These are phyloP conservation scores for Pleurotus giganteus DNA, from an alignment of 768 basidiomycete species.

Conservation along the genomic window DNA sequence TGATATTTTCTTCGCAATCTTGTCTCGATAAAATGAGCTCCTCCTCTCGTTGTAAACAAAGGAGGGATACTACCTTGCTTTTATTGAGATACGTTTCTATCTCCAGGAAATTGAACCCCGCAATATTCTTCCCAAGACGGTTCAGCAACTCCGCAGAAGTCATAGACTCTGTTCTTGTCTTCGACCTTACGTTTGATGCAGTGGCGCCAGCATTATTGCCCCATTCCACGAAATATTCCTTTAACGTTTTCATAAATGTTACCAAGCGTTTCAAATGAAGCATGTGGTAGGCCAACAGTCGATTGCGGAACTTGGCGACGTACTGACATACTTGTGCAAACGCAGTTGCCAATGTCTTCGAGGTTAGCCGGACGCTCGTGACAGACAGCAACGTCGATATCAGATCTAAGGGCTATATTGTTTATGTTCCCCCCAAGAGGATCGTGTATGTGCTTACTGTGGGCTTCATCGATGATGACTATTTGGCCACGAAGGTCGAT, in stretches of 20 bases:
- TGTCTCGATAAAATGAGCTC: background rate
- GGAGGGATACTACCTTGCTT: constrained; percentile 73
- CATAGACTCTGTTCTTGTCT: constrained; percentile 55
- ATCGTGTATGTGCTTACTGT: constrained; percentile 59
- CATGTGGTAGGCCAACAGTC: constrained; percentile 69
- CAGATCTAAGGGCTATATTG: constrained; percentile 51
- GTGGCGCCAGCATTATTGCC: constrained; percentile 33
- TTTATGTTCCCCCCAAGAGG: background rate
- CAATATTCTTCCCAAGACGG: constrained; percentile 62
- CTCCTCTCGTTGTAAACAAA: background rate
- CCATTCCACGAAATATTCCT: constrained; percentile 59
- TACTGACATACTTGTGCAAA: constrained; percentile 77
- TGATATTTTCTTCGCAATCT: constrained; percentile 81
- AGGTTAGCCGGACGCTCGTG: constrained; percentile 68
- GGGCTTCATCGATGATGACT: constrained; percentile 93
- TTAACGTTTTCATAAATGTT: constrained; percentile 67
- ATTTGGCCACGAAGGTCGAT: constrained; percentile 85
- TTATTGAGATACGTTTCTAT: constrained; percentile 76
- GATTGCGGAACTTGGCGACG: constrained; percentile 71
- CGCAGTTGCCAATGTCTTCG: constrained; percentile 54
- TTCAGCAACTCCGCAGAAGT: constrained; percentile 65
- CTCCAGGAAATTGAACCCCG: constrained; percentile 81
- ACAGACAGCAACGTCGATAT: constrained; percentile 88
- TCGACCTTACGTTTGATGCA: constrained; percentile 13
- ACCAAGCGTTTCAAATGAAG: constrained; percentile 81